Base-by-base conservation (phyloP, 2,329 filamentous ascomycete species). In the Neospermospora avenae region DNA sequence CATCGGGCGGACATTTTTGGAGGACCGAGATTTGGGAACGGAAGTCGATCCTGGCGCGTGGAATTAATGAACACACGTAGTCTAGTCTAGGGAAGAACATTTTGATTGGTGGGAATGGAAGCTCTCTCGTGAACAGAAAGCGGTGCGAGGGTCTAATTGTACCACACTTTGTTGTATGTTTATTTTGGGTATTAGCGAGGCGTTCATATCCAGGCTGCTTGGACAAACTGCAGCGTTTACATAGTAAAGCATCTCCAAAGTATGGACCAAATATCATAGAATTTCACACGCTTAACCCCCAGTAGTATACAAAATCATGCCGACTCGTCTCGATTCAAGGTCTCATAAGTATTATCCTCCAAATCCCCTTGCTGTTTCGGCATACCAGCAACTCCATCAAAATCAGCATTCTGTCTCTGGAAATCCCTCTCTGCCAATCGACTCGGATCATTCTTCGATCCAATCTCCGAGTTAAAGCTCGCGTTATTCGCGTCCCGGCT, bases 1-100 rank as follows among this genome's bases (percentile, higher is more conserved):
- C 7, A 73, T 78, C 37, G 91, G 87, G 0, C 81, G 89, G 51
- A 78, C 70, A 20, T 98, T 98, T 70, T 74, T 98, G 39, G 91
- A 96, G 70, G 86, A 92, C 4, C 77, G 80, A 44, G 89, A 98
- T 74, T 73, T 99, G 59, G 93, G 93, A 1, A 87, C 83, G 0
- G 85, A 88, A 68, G 74, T 93, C 22, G 95, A 99, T 75, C 82
- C 84, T 13, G 70, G 66, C 13, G 70, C 70, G 51, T 72, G 69
- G 70, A 70, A 31, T 31, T 31, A 5, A 31, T 31, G 28, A 31
- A n/a, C n/a, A n/a, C n/a, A n/a, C n/a, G n/a, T n/a, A n/a, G n/a
- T n/a, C n/a, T n/a, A n/a, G n/a, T n/a, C n/a, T n/a, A n/a, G n/a
- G n/a, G n/a, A n/a, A n/a, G n/a, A n/a, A n/a, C n/a, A n/a, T n/a